Conservation (phyloP, 1,284 basidiomycete species). For the Ceratobasidium sp. region DNA sequence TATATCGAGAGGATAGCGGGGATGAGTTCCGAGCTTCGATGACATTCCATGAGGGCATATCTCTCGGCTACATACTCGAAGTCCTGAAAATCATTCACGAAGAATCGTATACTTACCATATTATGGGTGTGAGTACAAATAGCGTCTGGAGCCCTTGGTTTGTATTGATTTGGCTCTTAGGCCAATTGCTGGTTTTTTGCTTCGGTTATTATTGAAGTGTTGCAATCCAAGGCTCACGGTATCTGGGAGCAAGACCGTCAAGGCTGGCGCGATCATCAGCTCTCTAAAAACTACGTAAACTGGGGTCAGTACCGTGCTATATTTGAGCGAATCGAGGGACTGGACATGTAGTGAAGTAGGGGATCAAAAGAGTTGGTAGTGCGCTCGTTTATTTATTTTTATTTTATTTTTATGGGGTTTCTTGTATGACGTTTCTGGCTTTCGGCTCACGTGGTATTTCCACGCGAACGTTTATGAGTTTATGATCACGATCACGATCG, state of each 20-base stretch:
- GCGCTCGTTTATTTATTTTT: no score
- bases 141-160: not conserved
- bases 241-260: not conserved
- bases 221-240: not conserved
- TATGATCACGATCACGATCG: no score
- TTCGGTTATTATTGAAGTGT: constrained; percentile 7
- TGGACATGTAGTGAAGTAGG: not conserved
- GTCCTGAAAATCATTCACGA: constrained; percentile 27
- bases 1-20: not conserved
- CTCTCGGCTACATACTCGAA: constrained; percentile 3
- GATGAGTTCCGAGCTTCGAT: constrained; percentile 1
- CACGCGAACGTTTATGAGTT: no score
- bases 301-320: not conserved
- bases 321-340: not conserved
- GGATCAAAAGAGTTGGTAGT: no score
- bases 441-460: no score
- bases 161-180: not conserved
- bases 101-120: not conserved
- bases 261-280: not conserved
- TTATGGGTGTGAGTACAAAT: constrained; percentile 4
- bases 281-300: constrained; percentile 6
- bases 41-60: not conserved
- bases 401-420: no score
- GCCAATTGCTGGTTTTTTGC: constrained; percentile 33
- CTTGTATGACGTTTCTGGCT: no score